Percentiles rank a stretch among this genome's conserved stretches.
phyloP scores from a whole-genome alignment of 2,329 filamentous ascomycete species.

The Aspergillus uvarum region DNA sequence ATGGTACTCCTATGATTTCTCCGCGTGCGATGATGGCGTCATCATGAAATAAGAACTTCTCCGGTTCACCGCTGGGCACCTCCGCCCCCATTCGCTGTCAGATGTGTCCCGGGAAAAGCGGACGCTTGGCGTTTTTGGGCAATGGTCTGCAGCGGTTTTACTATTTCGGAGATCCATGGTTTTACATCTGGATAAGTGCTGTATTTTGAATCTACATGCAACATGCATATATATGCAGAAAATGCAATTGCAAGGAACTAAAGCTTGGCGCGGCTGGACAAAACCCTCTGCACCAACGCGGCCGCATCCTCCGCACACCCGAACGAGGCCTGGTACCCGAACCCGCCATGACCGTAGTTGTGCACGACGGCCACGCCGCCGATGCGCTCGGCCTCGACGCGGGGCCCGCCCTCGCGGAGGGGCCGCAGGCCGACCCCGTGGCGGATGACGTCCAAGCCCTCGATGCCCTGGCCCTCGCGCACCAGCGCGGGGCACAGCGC shows the following conservation, averaged over 20 bases:
- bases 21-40: conserved; percentile 4
- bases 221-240: too few relatives aligned
- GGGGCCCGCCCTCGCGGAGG: conserved; percentile 68
- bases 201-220: too few relatives aligned
- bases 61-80: neutral
- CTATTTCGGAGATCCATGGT: too few relatives aligned
- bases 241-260: conserved; percentile 8
- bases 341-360: conserved; percentile 49
- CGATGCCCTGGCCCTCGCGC: conserved; percentile 62
- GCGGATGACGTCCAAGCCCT: conserved; percentile 71
- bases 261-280: conserved; percentile 35
- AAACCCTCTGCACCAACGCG: conserved; percentile 61
- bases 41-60: conserved; percentile 8
- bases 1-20: too few relatives aligned
- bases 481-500: conserved; percentile 39
- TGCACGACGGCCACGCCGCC: conserved; percentile 55
- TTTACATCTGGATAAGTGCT: too few relatives aligned
- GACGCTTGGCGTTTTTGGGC: neutral
- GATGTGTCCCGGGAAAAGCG: neutral
- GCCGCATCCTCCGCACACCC: conserved; percentile 68
- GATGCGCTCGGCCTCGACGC: conserved; percentile 71
- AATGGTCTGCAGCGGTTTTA: too few relatives aligned
- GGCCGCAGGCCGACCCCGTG: conserved; percentile 83
- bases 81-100: neutral
- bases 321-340: conserved; percentile 67